Conservation (phyloP, 768 basidiomycete species). For the Saitozyma sp. region DNA sequence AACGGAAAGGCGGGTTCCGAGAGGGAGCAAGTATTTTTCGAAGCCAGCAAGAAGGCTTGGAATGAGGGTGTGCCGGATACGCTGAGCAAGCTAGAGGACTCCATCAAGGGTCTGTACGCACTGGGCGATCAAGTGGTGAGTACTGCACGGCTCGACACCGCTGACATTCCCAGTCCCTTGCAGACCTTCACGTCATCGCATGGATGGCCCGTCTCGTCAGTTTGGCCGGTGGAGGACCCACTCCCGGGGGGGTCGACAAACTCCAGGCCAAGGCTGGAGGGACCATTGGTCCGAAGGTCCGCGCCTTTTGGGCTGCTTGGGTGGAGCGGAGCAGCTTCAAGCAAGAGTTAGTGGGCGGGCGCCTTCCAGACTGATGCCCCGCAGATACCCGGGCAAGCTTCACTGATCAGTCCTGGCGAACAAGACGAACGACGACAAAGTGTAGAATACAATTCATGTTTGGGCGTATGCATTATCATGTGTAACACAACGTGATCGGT, state of each 20-base stretch:
- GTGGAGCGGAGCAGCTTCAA: slow-evolving; percentile 70
- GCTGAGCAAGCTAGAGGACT: slow-evolving; percentile 42
- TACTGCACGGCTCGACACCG: slow-evolving; percentile 7
- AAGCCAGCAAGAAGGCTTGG: slow-evolving; percentile 49
- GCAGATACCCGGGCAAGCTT: slow-evolving; percentile 1
- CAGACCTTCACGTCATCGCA: slow-evolving; percentile 74
- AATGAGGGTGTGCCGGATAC: slow-evolving; percentile 47
- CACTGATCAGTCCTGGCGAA: not conserved
- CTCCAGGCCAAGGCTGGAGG: slow-evolving; percentile 59
- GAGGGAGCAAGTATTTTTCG: slow-evolving; percentile 45
- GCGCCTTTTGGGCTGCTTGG: slow-evolving; percentile 70
- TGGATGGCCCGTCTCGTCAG: slow-evolving; percentile 68
- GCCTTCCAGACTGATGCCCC: slow-evolving; percentile 1
- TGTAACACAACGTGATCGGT: no score
- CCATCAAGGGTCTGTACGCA: slow-evolving; percentile 48
- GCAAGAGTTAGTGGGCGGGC: slow-evolving; percentile 57
- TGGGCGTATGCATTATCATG: no score
- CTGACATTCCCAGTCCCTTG: slow-evolving; percentile 58
- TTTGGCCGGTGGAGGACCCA: slow-evolving; percentile 61
- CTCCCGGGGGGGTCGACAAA: slow-evolving; percentile 33
- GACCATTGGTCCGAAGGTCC: slow-evolving; percentile 60
- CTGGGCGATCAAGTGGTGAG: slow-evolving; percentile 69
- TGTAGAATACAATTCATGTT: no score
- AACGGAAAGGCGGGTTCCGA: slow-evolving; percentile 38
- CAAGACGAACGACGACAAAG: no score